Conservation (phyloP, 2,329 filamentous ascomycete genomes). For the Ophiostoma tasmaniense region DNA sequence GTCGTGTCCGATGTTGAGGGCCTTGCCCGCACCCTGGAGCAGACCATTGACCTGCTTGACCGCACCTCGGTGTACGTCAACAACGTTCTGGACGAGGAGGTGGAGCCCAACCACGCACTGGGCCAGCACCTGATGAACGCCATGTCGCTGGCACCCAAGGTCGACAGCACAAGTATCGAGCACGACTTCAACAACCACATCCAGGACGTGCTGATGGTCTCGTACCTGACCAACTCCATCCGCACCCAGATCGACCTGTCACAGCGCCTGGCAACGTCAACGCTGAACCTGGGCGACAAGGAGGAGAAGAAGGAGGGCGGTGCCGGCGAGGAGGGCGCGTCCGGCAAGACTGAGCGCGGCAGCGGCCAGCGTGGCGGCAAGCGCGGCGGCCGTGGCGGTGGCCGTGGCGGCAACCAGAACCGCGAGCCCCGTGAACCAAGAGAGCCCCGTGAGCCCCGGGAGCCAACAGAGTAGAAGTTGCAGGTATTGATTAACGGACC, state of each 20-base stretch:
- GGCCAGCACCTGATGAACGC: conserved; percentile 95
- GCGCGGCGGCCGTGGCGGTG: conserved; percentile 31
- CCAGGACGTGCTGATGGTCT: conserved; percentile 96
- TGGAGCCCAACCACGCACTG: conserved; percentile 78
- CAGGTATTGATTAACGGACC: no score
- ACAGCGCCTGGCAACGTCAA: conserved; percentile 81
- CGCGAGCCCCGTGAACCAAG: conserved; percentile 43
- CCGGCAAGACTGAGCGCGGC: conserved; percentile 36
- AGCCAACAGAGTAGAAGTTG: conserved; percentile 28
- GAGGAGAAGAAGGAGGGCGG: conserved; percentile 33
- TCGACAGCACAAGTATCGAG: conserved; percentile 83
- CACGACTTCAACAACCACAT: conserved; percentile 99
- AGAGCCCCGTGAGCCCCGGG: conserved; percentile 35
- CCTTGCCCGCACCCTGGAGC: conserved; percentile 75
- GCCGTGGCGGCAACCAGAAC: conserved; percentile 42
- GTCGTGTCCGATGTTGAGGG: conserved; percentile 84
- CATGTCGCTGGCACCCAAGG: conserved; percentile 87
- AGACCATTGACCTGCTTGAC: conserved; percentile 82
- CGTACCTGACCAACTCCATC: conserved; percentile 96
- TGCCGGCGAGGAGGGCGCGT: conserved; percentile 17
- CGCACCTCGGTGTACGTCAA: conserved; percentile 87
- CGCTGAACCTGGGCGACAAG: conserved; percentile 43
- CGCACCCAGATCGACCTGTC: conserved; percentile 98
- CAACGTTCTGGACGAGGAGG: conserved; percentile 88
- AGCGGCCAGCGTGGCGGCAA: conserved; percentile 37